Base-by-base conservation (phyloP, 345 rosid genomes). In the Excoecaria cochinchinensis region DNA sequence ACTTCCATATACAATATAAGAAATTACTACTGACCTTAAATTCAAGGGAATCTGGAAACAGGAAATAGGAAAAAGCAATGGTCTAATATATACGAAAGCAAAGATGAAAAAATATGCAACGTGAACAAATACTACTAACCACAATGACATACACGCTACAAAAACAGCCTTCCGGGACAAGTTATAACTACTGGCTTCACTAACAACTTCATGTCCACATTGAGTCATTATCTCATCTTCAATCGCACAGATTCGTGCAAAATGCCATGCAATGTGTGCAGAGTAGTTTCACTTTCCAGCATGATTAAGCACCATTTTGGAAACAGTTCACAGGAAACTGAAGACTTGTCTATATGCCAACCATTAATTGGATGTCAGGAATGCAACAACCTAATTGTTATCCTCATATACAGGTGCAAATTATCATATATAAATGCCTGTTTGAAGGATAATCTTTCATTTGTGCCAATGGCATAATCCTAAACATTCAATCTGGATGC, bases 311-410 rank as follows among this genome's bases (percentile, higher is more conserved):
- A 50, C 25, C 10, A 51, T 47, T 50, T 64, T 51, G 0, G 48
- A 21, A 51, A 72, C 8, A 55, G 75, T 25, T 39, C 59, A 24
- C 68, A 5, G 46, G 58, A 58, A n/a, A 24, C 42, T 3, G 17
- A 59, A 47, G 15, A 72, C 25, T 71, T 21, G 24, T 6, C 67
- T 14, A 22, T 17, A 46, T 15, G 52, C 44, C 3, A 38, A 40
- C 24, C 9, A 22, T 16, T 63, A 25, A 14, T 24, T 46, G 15
- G 13, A 44, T 9, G 3, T 60, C 17, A 15, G 11, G 17, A 50
- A 61, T 48, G 75, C n/a, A 25, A 17, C n/a, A 17, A 47, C 46
- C 76, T 48, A 17, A 8, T 72, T 70, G 25, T 58, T 8, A 38
- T 51, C 64, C 47, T 40, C 15, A 39, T 3, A 4, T 48, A 17